phyloP scores from a whole-genome alignment of 306 rosid genomes.

The Rubus parviflorus region DNA sequence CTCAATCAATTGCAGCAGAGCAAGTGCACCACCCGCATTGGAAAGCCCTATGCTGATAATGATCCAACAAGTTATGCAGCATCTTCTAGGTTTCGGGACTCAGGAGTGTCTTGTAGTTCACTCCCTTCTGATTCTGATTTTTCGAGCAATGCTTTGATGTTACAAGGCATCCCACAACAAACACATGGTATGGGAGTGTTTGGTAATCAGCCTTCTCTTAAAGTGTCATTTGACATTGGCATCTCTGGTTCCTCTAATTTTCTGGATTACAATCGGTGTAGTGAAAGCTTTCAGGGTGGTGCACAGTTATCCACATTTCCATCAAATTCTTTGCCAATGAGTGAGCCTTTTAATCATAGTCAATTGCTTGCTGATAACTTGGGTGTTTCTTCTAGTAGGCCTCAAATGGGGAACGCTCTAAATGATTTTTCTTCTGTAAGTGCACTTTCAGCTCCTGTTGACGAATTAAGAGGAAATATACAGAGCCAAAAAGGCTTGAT shows the following conservation, averaged over 20 bases:
- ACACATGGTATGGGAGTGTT: slow-evolving; percentile 31
- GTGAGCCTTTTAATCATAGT: slow-evolving; percentile 39
- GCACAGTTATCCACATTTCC: slow-evolving; percentile 51
- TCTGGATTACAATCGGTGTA: slow-evolving; percentile 52
- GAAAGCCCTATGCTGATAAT: slow-evolving; percentile 44
- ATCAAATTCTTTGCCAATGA: slow-evolving; percentile 45
- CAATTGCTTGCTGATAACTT: slow-evolving; percentile 43
- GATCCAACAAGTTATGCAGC: slow-evolving; percentile 45
- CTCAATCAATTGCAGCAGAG: slow-evolving; percentile 53
- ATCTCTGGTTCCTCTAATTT: slow-evolving; percentile 47
- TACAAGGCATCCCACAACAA: slow-evolving; percentile 49
- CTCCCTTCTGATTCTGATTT: slow-evolving; percentile 38
- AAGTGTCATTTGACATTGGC: slow-evolving; percentile 38
- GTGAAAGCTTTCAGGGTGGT: slow-evolving; percentile 54
- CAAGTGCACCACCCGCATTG: slow-evolving; percentile 38
- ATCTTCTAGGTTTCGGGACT: slow-evolving; percentile 42
- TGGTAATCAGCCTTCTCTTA: slow-evolving; percentile 44
- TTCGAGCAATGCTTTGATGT: slow-evolving; percentile 43
- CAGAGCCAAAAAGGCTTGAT: slow-evolving; percentile 54
- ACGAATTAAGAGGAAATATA: slow-evolving; percentile 36
- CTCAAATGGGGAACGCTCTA: slow-evolving; percentile 35
- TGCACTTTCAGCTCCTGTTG: slow-evolving; percentile 38
- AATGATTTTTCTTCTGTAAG: slow-evolving; percentile 49
- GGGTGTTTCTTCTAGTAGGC: slow-evolving; percentile 33
- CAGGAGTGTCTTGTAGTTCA: slow-evolving; percentile 23